phyloP scores from a whole-genome alignment of 2,329 filamentous ascomycete species.

The Kalmusia sp. region DNA sequence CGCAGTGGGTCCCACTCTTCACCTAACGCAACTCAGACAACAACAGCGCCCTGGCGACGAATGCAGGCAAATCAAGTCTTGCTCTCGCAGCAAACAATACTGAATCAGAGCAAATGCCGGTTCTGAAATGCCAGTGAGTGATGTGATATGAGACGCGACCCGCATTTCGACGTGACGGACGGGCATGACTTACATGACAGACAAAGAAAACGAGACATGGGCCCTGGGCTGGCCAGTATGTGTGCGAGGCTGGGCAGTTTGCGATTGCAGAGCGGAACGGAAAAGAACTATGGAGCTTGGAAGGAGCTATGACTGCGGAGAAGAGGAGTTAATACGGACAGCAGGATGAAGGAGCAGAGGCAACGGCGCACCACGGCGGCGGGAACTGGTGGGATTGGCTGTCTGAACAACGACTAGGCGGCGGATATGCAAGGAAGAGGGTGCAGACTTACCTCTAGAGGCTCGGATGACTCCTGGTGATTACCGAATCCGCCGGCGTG shows the following conservation, averaged over 20 bases:
- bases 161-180: slow-evolving; percentile 40
- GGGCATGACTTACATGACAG: slow-evolving; percentile 42
- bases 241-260: slow-evolving; percentile 35
- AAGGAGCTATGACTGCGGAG: slow-evolving; percentile 40
- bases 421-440: slow-evolving; percentile 30
- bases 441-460: slow-evolving; percentile 24
- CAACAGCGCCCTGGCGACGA: slow-evolving; percentile 35
- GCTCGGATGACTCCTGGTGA: slow-evolving; percentile 29
- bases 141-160: slow-evolving; percentile 34
- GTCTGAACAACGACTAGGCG: slow-evolving; percentile 19
- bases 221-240: slow-evolving; percentile 32
- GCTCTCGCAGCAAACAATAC: slow-evolving; percentile 32
- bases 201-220: slow-evolving; percentile 46
- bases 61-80: slow-evolving; percentile 37
- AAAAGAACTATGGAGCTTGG: slow-evolving; percentile 25
- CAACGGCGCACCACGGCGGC: slow-evolving; percentile 6
- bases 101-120: slow-evolving; percentile 47
- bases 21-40: slow-evolving; percentile 35
- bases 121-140: slow-evolving; percentile 44
- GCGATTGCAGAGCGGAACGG: slow-evolving; percentile 23
- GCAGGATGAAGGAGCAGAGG: slow-evolving; percentile 28
- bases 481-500: slow-evolving; percentile 34
- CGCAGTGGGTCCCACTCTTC: slow-evolving; percentile 33
- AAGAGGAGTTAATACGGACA: slow-evolving; percentile 31
- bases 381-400: slow-evolving; percentile 25